Percentiles rank a stretch among this genome's conserved stretches.
These are phyloP conservation scores for Elsinoe perseae DNA, from an alignment of 2,329 filamentous ascomycete species.

Conservation along the genomic window DNA sequence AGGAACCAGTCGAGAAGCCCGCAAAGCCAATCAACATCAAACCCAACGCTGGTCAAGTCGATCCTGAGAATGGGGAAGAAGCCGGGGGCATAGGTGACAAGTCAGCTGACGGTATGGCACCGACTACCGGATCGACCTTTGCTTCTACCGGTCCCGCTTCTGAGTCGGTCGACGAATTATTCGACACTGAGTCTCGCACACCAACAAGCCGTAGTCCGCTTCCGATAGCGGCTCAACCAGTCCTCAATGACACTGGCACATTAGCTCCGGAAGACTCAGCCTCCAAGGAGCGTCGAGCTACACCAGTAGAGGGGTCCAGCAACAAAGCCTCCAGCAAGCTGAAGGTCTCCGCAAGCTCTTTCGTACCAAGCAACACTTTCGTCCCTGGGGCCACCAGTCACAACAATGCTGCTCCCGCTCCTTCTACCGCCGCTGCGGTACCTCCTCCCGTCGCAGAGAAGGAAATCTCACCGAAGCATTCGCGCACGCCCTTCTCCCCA, in stretches of 20 bases:
- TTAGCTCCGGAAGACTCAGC: background rate
- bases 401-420: background rate
- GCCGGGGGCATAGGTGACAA: background rate
- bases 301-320: background rate
- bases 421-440: background rate
- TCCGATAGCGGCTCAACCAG: background rate
- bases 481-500: background rate
- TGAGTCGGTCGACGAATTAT: constrained; percentile 6
- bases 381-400: background rate
- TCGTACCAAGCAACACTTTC: background rate
- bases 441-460: background rate
- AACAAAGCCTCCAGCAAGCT: background rate
- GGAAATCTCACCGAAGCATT: background rate
- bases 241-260: too few species aligned
- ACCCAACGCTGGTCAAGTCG: background rate
- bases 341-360: background rate
- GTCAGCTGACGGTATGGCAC: background rate
- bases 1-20: too few species aligned
- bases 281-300: background rate
- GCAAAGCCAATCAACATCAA: background rate
- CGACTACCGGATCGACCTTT: background rate
- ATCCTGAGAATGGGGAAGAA: background rate
- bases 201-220: constrained; percentile 5
- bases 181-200: constrained; percentile 2
- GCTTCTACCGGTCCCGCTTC: constrained; percentile 4